A percentile compares a stretch with the other conserved stretches of the same genome.
Conservation (phyloP, 2,329 filamentous ascomycete genomes). For the Alternaria ethzedia region DNA sequence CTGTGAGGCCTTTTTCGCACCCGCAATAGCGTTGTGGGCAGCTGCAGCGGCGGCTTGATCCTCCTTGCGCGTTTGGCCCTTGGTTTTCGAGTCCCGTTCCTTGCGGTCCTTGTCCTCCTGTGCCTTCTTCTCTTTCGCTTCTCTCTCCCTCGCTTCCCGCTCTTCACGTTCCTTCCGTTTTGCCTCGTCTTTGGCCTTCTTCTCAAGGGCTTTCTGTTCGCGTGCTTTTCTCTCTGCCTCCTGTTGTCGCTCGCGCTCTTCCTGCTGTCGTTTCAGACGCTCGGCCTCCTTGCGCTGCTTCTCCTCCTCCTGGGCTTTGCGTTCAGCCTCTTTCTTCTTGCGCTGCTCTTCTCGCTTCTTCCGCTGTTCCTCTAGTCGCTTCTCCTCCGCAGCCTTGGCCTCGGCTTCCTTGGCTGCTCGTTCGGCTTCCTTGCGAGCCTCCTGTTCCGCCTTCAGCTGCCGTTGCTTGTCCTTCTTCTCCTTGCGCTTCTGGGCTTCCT, state of each 20-base stretch:
- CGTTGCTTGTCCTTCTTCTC: slow-evolving; percentile 92
- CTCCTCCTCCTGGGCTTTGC: slow-evolving; percentile 89
- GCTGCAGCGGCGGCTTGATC: slow-evolving; percentile 47
- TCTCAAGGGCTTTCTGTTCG: slow-evolving; percentile 80
- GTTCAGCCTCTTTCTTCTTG: slow-evolving; percentile 88
- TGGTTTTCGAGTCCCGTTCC: slow-evolving; percentile 65
- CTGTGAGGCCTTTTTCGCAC: slow-evolving; percentile 47
- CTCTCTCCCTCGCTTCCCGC: slow-evolving; percentile 70
- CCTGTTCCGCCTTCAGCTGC: slow-evolving; percentile 87
- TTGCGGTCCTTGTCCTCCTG: slow-evolving; percentile 63
- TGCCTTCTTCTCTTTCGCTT: slow-evolving; percentile 72
- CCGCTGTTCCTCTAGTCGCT: slow-evolving; percentile 79
- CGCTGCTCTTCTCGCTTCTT: slow-evolving; percentile 87
- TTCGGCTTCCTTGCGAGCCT: slow-evolving; percentile 84
- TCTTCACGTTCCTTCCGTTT: slow-evolving; percentile 80
- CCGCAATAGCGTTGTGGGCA: slow-evolving; percentile 33
- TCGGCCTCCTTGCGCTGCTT: slow-evolving; percentile 84
- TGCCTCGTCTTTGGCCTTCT: slow-evolving; percentile 72
- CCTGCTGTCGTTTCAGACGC: slow-evolving; percentile 76
- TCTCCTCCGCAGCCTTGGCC: slow-evolving; percentile 75
- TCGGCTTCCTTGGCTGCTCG: slow-evolving; percentile 86
- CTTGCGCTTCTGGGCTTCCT: slow-evolving; percentile 93
- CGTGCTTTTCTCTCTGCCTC: slow-evolving; percentile 84
- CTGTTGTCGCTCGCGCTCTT: slow-evolving; percentile 84
- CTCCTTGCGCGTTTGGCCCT: slow-evolving; percentile 50